Base-by-base conservation (phyloP, 2,329 filamentous ascomycete species). In the Cercospora citrullina region DNA sequence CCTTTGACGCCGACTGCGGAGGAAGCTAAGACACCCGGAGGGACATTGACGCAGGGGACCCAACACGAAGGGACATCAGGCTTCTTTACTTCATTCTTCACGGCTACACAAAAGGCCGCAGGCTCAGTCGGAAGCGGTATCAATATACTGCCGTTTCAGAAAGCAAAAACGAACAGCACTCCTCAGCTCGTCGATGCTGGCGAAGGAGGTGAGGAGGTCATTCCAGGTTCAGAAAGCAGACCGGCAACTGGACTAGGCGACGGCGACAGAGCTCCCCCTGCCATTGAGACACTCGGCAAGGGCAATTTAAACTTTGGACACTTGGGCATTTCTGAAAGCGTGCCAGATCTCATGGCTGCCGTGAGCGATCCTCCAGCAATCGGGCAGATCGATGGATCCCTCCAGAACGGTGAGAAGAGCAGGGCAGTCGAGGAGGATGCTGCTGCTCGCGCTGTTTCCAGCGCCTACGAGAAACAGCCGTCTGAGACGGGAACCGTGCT, bases 31-130 rank as follows among this genome's bases (percentile, higher is more conserved):
- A 84, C 86, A 73, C 75, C 87, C 36, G 83, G 86, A 31, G 85
- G 87, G 64, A 83, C 86, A 58, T 78, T 83, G n/a, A 80, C 81
- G 31, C 77, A 78, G 45, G 81, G 80, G 33, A 79, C 81, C 60
- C 64, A 58, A n/a, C 64, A 67, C 18, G 64, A 63, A 16, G 81
- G 81, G 64, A 80, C 79, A 33, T 79, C 79, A 42, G 90, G 93
- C 0, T 98, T 99, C 82, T 98, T 99, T 80, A 96, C 93, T 4
- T 94, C 92, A 28, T 91, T 99, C 77, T 88, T 99, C 71, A 94
- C 93, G 48, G 94, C 91, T 57, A 95, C 95, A 18, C 94, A 98
- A 79, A 97, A 91, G 85, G 94, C 94, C 53, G 93, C 94, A 14
- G 93, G 84, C 71, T 89, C 87, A 18, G 79, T 94, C 4, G 92